phyloP scores from a whole-genome alignment of 257 asterid genomes.

The Penstemon davidsonii region DNA sequence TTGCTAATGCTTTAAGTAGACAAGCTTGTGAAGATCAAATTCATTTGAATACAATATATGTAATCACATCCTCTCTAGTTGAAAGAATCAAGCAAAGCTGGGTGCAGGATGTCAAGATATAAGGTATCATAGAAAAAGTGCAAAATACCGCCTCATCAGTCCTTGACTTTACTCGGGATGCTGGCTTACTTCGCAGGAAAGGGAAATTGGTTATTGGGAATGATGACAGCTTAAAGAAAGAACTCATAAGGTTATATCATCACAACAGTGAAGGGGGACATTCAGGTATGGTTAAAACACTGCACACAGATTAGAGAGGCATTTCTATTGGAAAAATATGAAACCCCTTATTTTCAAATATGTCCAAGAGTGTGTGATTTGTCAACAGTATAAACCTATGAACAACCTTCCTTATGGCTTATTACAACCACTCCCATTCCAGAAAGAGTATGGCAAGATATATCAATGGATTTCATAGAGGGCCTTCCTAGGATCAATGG shows the following conservation, averaged over 20 bases:
- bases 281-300: not conserved
- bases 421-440: not conserved
- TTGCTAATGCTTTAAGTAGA: not conserved
- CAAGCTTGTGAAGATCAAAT: not conserved
- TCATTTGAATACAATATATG: too few species aligned
- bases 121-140: too few species aligned
- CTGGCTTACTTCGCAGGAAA: not conserved
- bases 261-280: not conserved
- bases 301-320: not conserved
- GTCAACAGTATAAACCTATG: not conserved
- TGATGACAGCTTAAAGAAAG: too few species aligned
- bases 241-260: not conserved
- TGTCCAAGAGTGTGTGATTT: not conserved
- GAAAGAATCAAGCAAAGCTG: too few species aligned
- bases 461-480: conserved; percentile 12
- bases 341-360: not conserved
- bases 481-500: not conserved
- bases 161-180: too few species aligned
- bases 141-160: too few species aligned
- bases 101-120: too few species aligned
- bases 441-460: not conserved
- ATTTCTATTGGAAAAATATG: not conserved
- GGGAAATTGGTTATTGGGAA: not conserved
- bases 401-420: not conserved
- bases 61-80: not conserved